Conservation (phyloP, 352 stramenopile species). For the Thraustotheca clavata region DNA sequence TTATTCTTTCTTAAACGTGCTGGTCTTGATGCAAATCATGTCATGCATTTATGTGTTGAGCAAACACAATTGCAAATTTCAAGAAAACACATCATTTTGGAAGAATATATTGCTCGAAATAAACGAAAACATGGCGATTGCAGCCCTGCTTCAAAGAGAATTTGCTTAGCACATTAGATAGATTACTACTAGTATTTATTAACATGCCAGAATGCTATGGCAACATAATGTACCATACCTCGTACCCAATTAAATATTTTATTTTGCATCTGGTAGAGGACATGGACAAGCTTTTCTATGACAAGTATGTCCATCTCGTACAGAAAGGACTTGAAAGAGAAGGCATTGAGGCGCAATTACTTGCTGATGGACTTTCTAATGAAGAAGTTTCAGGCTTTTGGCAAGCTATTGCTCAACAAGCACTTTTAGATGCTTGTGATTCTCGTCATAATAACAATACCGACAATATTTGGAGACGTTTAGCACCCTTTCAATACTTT, state of each 20-base stretch:
- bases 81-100: not conserved
- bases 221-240: too few relatives aligned
- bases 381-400: slow-evolving; percentile 7
- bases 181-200: slow-evolving; percentile 2
- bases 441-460: not conserved
- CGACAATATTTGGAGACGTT: not conserved
- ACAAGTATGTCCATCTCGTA: slow-evolving; percentile 8
- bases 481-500: slow-evolving; percentile 12
- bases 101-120: slow-evolving; percentile 3
- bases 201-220: too few relatives aligned
- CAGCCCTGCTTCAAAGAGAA: not conserved
- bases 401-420: not conserved
- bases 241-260: too few relatives aligned
- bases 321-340: not conserved
- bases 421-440: not conserved
- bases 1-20: slow-evolving; percentile 17
- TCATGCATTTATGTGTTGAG: slow-evolving; percentile 10
- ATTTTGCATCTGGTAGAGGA: too few relatives aligned
- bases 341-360: not conserved
- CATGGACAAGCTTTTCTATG: not conserved
- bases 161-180: not conserved
- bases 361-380: not conserved
- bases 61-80: slow-evolving; percentile 14
- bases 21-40: not conserved
- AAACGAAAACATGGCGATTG: not conserved